Evolutionary conservation across 2,329 filamentous ascomycete species (phyloP).

Genomic region (Alternaria gansuensis): DNA sequence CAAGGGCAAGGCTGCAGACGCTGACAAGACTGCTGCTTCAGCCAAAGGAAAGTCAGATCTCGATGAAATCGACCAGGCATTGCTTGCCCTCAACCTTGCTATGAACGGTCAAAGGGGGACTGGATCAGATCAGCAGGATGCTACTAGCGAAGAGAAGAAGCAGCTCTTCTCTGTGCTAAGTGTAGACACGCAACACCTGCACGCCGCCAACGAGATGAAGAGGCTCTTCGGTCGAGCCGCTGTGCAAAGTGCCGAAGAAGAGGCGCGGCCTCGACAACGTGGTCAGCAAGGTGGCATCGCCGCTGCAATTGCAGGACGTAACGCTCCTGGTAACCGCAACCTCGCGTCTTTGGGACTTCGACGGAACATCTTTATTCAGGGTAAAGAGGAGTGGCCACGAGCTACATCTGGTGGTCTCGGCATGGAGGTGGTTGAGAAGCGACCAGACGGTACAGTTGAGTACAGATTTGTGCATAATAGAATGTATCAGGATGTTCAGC

Average conservation of each 20-base stretch:
- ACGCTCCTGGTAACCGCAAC: slow-evolving; percentile 65
- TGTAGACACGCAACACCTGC: slow-evolving; percentile 76
- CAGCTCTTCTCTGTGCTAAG: slow-evolving; percentile 64
- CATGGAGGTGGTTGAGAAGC: slow-evolving; percentile 74
- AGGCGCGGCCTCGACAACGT: slow-evolving; percentile 60
- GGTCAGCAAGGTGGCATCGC: slow-evolving; percentile 67
- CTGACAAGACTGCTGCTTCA: slow-evolving; percentile 27
- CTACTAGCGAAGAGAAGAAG: slow-evolving; percentile 54
- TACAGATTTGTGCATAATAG: slow-evolving; percentile 81
- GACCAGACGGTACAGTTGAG: slow-evolving; percentile 68
- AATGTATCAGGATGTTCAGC: slow-evolving; percentile 77
- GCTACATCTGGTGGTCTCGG: slow-evolving; percentile 81
- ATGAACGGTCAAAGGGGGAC: slow-evolving; percentile 29
- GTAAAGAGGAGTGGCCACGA: slow-evolving; percentile 86
- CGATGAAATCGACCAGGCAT: slow-evolving; percentile 73
- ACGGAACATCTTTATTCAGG: slow-evolving; percentile 84
- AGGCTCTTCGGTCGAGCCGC: slow-evolving; percentile 73
- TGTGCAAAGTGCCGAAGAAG: slow-evolving; percentile 65
- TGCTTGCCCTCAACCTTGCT: slow-evolving; percentile 64
- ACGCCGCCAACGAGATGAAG: slow-evolving; percentile 91
- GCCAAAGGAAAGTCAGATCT: slow-evolving; percentile 49
- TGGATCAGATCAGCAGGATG: slow-evolving; percentile 29
- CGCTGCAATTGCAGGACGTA: slow-evolving; percentile 64
- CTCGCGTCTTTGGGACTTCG: slow-evolving; percentile 76
- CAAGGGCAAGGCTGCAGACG: slow-evolving; percentile 59